Evolutionary conservation across 495 filamentous ascomycete genomes (phyloP).

Genomic region (Venustampulla echinocandica): DNA sequence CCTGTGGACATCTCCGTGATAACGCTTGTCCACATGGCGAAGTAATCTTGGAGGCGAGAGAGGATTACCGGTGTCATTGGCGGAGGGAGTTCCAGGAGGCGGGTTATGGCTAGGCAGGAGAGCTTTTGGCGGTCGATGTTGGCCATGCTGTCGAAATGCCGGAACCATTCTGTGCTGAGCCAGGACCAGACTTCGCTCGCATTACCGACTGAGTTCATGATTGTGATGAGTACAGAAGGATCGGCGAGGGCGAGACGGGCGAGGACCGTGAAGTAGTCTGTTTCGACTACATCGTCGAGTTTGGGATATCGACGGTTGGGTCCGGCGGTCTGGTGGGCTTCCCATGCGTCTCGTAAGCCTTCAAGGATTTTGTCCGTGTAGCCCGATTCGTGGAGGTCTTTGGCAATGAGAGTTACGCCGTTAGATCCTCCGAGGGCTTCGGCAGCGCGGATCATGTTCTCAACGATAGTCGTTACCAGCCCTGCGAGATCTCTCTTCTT

Average conservation of each 20-base stretch:
- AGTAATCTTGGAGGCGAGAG: conserved; percentile 39
- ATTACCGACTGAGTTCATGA: conserved; percentile 35
- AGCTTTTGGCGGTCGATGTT: conserved; percentile 71
- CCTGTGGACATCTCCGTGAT: conserved; percentile 32
- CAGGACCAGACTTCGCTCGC: conserved; percentile 52
- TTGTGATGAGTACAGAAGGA: conserved; percentile 54
- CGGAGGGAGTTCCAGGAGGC: conserved; percentile 56
- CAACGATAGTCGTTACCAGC: conserved; percentile 55
- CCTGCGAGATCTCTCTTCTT: conserved; percentile 59
- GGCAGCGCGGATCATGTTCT: conserved; percentile 62
- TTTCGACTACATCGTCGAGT: conserved; percentile 61
- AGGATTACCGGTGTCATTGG: conserved; percentile 42
- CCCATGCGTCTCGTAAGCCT: conserved; percentile 60
- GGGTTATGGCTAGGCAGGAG: conserved; percentile 70
- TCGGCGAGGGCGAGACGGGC: conserved; percentile 67
- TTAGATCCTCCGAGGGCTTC: conserved; percentile 58
- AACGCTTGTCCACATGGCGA: conserved; percentile 45
- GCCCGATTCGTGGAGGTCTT: conserved; percentile 58
- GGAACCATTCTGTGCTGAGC: conserved; percentile 83
- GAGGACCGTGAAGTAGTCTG: conserved; percentile 77
- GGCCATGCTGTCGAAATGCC: conserved; percentile 72
- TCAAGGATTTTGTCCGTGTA: conserved; percentile 59
- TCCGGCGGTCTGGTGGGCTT: conserved; percentile 66
- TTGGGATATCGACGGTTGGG: conserved; percentile 55
- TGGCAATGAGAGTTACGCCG: conserved; percentile 54